Evolutionary conservation across 2,329 filamentous ascomycete species (phyloP).

Genomic region (Dactylonectria macrodidyma): DNA sequence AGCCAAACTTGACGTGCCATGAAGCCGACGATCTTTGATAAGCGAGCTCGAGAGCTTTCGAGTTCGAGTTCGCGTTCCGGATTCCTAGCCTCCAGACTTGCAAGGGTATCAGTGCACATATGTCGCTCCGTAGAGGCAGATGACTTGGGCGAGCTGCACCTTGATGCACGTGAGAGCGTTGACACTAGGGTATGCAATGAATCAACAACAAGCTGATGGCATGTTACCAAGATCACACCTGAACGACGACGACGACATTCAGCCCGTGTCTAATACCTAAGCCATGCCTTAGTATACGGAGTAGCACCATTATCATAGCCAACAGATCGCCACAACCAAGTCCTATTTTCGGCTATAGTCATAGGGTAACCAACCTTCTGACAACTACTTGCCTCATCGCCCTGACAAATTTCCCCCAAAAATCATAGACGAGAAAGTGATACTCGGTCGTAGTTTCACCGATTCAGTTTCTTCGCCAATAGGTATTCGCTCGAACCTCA

Average conservation of each 20-base stretch:
- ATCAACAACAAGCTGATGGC: no score
- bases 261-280: background rate
- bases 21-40: background rate
- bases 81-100: background rate
- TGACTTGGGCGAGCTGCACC: no score
- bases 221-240: no score
- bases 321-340: no score
- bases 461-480: background rate
- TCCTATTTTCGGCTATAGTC: no score
- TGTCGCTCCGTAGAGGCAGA: background rate
- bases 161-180: background rate
- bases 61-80: background rate
- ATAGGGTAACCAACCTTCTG: no score
- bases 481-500: background rate
- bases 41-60: background rate
- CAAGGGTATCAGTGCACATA: background rate
- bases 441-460: background rate
- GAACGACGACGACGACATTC: no score
- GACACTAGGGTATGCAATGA: background rate
- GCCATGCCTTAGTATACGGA: no score
- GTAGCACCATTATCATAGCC: no score
- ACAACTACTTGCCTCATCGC: no score
- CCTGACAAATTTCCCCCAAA: no score
- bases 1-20: background rate
- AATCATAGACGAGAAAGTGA: background rate